Conservation (phyloP, 1,139 yeast genomes). For the Maudiozyma humilis region DNA sequence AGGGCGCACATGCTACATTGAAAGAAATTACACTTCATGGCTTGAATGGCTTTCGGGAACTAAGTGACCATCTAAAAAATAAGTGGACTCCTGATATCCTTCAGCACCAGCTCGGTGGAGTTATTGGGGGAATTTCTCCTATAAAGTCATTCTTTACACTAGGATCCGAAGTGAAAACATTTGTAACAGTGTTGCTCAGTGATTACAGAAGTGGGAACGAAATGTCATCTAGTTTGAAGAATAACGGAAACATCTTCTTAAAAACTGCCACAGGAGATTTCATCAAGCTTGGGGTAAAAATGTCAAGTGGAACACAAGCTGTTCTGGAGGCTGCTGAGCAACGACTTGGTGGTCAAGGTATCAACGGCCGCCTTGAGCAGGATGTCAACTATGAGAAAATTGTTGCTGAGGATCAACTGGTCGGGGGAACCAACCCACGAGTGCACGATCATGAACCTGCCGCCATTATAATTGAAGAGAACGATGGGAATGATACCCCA, state of each 20-base stretch:
- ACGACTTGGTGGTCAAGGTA: slow-evolving; percentile 27
- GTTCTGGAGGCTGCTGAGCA: slow-evolving; percentile 72
- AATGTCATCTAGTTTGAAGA: slow-evolving; percentile 59
- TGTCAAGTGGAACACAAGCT: slow-evolving; percentile 85
- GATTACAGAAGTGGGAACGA: slow-evolving; percentile 67
- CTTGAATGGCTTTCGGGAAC: slow-evolving; percentile 57
- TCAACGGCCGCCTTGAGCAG: slow-evolving; percentile 14
- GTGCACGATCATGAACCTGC: slow-evolving; percentile 23
- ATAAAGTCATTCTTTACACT: slow-evolving; percentile 68
- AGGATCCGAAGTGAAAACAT: slow-evolving; percentile 68
- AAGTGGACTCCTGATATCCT: slow-evolving; percentile 86
- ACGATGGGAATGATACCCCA: slow-evolving; percentile 27
- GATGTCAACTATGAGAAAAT: slow-evolving; percentile 12
- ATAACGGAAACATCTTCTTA: slow-evolving; percentile 72
- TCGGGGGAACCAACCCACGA: slow-evolving; percentile 27
- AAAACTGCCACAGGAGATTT: slow-evolving; percentile 75
- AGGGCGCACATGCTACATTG: slow-evolving; percentile 68
- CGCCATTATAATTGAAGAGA: slow-evolving; percentile 25
- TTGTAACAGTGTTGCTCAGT: slow-evolving; percentile 62
- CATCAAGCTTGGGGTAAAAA: slow-evolving; percentile 70
- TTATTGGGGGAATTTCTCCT: slow-evolving; percentile 78
- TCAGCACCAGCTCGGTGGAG: slow-evolving; percentile 66
- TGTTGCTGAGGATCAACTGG: slow-evolving; percentile 24
- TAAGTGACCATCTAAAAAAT: slow-evolving; percentile 49
- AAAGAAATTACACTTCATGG: slow-evolving; percentile 64